Evolutionary conservation across 768 basidiomycete species (phyloP).

Genomic region (Strobilomyces echinocephalus): DNA sequence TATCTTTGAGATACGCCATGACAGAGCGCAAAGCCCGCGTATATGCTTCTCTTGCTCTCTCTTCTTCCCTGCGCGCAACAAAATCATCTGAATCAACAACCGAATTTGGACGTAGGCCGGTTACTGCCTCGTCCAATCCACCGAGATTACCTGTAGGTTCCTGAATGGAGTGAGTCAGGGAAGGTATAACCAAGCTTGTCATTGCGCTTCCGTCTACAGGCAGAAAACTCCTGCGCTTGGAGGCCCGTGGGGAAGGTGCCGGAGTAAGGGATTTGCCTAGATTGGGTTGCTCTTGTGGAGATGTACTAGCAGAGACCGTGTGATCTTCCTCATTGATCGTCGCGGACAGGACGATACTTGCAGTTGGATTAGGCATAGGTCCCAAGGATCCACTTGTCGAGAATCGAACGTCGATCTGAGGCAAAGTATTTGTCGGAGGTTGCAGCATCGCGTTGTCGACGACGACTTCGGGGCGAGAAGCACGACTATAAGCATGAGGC

Average conservation of each 20-base stretch:
- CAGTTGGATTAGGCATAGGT: conserved; percentile 36
- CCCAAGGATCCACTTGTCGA: conserved; percentile 66
- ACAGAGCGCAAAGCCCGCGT: conserved; percentile 81
- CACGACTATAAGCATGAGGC: conserved; percentile 30
- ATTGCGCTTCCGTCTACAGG: conserved; percentile 69
- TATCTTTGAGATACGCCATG: conserved; percentile 93
- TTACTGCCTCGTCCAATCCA: conserved; percentile 28
- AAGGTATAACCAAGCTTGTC: conserved; percentile 58
- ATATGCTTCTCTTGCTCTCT: conserved; percentile 64
- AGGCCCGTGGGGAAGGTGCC: conserved; percentile 42
- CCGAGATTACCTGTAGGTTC: conserved; percentile 36
- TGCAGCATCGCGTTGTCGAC: conserved; percentile 22
- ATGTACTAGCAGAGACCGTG: conserved; percentile 1
- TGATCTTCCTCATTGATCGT: conserved; percentile 21
- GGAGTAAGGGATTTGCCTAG: conserved; percentile 37
- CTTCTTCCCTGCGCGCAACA: conserved; percentile 59
- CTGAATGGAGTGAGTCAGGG: conserved; percentile 56
- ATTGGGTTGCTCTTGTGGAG: conserved; percentile 3
- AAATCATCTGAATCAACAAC: conserved; percentile 41
- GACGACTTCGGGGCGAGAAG: conserved; percentile 11
- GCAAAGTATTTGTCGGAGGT: conserved; percentile 40
- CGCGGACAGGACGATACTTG: conserved; percentile 27
- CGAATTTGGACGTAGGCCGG: conserved; percentile 40
- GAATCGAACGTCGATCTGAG: conserved; percentile 66
- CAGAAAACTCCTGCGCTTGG: conserved; percentile 84